Evolutionary conservation across 108 stramenopile species (phyloP), one percentile per base, ranked within the genome.

Genomic region (Nitzschia sp.): DNA sequence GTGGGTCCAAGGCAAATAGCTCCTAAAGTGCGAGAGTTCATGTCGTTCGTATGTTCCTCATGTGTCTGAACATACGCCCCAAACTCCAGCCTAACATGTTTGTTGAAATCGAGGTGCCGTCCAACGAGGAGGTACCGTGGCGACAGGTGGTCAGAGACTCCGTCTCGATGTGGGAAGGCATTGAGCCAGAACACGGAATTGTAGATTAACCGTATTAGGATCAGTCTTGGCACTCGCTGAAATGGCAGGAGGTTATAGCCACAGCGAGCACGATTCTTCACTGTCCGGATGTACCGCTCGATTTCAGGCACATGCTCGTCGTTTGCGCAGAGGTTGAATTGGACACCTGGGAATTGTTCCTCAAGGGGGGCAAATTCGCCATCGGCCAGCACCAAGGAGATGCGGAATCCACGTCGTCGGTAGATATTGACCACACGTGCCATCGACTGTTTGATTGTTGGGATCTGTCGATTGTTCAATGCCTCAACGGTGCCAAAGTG

Each of bases 241-340:
- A 66, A 85, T 28, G 83, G 83, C 25, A 85, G 45, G 25, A 30
- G 56, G 63, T 62, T 31, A 54, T 48, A 54, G n/a, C 45, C 54
- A 17, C 65, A 38, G 19, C 83, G 54, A 13, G 29, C 33, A 13
- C 80, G 49, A 29, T 85, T 77, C 49, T 83, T 79, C 29, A 79
- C 59, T 3, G 68, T 74, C 3, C 68, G 81, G 19, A 78, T 78
- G n/a, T 49, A 64, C 11, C 84, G 70, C 54, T 86, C 85, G 29
- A 81, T 71, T 35, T 71, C 82, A n/a, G 77, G 77, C 2, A 83
- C 80, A 59, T 86, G 85, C 23, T 78, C 82, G 29, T 79, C 74
- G 17, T 8, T 15, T 8, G 38, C 38, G 15, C 38, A 42, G 15
- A 8, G 15, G 15, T 42, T 42, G 38, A 42, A 11, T 42, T 42